Evolutionary conservation across 2,329 filamentous ascomycete species (phyloP).

Genomic region (Diaporthe sp.): DNA sequence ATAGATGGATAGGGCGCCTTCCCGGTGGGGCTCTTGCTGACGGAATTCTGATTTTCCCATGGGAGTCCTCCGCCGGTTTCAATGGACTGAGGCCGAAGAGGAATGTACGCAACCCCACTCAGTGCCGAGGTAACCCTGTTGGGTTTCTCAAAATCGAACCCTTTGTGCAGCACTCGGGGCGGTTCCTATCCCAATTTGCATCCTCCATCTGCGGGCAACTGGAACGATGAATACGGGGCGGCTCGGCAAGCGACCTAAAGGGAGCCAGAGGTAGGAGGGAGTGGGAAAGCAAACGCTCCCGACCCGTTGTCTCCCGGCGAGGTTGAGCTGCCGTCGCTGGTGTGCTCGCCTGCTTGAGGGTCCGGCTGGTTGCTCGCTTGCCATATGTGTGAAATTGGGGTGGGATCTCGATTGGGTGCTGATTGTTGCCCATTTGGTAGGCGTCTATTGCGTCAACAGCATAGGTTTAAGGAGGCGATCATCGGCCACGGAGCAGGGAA

Average conservation of each 20-base stretch:
- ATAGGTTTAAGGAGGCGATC: constrained; percentile 17
- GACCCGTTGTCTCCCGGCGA: background rate
- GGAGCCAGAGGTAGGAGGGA: background rate
- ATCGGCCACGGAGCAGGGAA: constrained; percentile 20
- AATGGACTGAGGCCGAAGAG: constrained; percentile 18
- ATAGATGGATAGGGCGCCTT: background rate
- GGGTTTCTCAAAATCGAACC: constrained; percentile 7
- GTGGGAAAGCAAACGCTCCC: background rate
- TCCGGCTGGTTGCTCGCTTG: background rate
- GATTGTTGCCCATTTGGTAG: constrained; percentile 30
- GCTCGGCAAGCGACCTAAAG: constrained; percentile 8
- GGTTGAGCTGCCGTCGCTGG: background rate
- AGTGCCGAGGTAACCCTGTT: constrained; percentile 24
- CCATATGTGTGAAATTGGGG: background rate
- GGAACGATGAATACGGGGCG: constrained; percentile 21
- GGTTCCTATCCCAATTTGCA: background rate
- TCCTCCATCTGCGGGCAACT: constrained; percentile 3
- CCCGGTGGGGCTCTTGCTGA: constrained; percentile 12
- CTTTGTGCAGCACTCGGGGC: constrained; percentile 28
- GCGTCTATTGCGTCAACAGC: constrained; percentile 30
- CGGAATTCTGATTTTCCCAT: constrained; percentile 31
- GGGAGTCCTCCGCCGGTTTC: constrained; percentile 11
- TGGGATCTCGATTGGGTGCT: constrained; percentile 38
- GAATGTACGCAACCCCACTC: constrained; percentile 21
- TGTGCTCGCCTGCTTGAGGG: background rate